Evolutionary conservation across 805 yeast species (phyloP).

Genomic region (Peterozyma xylosa): DNA sequence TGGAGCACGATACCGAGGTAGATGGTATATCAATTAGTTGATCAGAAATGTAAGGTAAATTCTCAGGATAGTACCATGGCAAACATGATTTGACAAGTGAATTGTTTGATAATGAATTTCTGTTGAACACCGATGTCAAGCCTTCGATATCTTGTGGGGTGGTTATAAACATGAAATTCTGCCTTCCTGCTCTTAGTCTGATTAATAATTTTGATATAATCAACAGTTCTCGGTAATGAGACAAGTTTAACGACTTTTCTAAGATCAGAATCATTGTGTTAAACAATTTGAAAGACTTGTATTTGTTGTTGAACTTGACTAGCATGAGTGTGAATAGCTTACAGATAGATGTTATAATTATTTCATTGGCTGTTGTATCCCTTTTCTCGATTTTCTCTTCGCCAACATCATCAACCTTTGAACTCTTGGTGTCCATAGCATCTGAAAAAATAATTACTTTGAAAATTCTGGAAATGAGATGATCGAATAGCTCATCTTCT

Average conservation of each 20-base stretch:
- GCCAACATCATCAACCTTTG: neutral
- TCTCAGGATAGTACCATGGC: slow-evolving; percentile 60
- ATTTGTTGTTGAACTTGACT: neutral
- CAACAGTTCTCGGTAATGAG: slow-evolving; percentile 31
- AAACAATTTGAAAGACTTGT: slow-evolving; percentile 10
- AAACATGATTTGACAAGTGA: slow-evolving; percentile 7
- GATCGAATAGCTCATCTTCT: neutral
- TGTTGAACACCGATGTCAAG: slow-evolving; percentile 48
- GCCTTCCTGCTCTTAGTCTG: slow-evolving; percentile 43
- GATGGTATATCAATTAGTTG: slow-evolving; percentile 34
- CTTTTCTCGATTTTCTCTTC: neutral
- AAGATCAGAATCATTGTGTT: slow-evolving; percentile 27
- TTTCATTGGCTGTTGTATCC: neutral
- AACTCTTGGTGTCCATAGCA: neutral
- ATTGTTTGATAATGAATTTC: slow-evolving; percentile 26
- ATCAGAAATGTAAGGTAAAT: slow-evolving; percentile 37
- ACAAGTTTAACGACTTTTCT: slow-evolving; percentile 25
- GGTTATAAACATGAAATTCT: slow-evolving; percentile 37
- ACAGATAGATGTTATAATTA: slow-evolving; percentile 16
- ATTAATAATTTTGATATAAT: slow-evolving; percentile 43
- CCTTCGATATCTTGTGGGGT: slow-evolving; percentile 60
- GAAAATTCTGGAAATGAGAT: neutral
- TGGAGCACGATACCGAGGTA: slow-evolving; percentile 11
- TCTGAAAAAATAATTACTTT: neutral
- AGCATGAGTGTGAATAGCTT: slow-evolving; percentile 3